Conservation (phyloP, 495 filamentous ascomycete species). For the Chaetomium tenue region DNA sequence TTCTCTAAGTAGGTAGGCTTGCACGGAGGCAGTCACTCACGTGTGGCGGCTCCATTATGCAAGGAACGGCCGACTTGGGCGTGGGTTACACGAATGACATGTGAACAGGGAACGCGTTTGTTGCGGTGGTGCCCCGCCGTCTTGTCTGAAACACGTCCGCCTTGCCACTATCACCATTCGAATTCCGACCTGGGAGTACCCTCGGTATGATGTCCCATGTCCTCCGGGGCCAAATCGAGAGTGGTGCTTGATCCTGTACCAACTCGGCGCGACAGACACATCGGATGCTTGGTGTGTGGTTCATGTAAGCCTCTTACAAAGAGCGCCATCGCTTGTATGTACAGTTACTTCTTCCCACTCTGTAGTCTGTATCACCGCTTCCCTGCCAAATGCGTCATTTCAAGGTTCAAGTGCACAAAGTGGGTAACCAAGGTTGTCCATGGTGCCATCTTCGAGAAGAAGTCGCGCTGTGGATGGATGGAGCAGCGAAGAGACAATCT, state of each 20-base stretch:
- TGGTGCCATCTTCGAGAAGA: too few relatives aligned
- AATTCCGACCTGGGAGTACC: background rate
- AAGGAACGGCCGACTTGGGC: background rate
- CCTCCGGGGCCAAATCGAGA: background rate
- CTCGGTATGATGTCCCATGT: background rate
- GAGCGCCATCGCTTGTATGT: background rate
- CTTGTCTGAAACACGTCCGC: slow-evolving; percentile 7
- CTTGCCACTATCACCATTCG: background rate
- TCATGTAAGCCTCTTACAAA: background rate
- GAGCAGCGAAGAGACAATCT: too few relatives aligned
- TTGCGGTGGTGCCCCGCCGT: background rate
- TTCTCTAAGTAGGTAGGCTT: too few relatives aligned
- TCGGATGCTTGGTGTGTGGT: background rate
- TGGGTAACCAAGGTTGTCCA: too few relatives aligned
- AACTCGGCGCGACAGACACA: background rate
- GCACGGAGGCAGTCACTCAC: background rate
- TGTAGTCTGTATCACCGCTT: too few relatives aligned
- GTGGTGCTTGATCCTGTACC: background rate
- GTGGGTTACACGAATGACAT: background rate
- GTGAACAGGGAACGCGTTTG: background rate
- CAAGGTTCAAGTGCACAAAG: too few relatives aligned
- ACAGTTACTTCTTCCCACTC: background rate
- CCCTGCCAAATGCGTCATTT: background rate
- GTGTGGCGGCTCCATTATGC: background rate
- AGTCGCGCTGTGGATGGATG: too few relatives aligned